Percentiles rank a stretch among this genome's conserved stretches.
These are phyloP conservation scores for Coniosporium tulheliwenetii DNA, from an alignment of 2,329 filamentous ascomycete species.

Conservation along the genomic window DNA sequence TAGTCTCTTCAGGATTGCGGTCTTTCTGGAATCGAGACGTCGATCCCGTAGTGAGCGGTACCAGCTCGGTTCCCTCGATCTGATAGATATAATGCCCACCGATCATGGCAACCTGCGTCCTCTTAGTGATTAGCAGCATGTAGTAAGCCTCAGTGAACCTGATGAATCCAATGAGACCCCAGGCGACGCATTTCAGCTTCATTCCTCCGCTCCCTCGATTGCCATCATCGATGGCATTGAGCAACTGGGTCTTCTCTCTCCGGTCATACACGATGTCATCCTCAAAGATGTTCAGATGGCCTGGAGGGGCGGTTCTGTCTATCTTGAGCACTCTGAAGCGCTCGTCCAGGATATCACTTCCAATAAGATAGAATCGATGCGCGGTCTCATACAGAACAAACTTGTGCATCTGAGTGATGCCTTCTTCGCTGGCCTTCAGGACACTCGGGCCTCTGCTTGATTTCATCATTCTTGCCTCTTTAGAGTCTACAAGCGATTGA, in stretches of 20 bases:
- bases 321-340: constrained; percentile 89
- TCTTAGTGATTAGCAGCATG: constrained; percentile 92
- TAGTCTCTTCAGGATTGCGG: constrained; percentile 72
- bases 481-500: too few relatives aligned
- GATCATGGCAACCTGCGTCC: constrained; percentile 89
- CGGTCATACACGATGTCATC: constrained; percentile 92
- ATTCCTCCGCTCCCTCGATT: constrained; percentile 84
- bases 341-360: constrained; percentile 76
- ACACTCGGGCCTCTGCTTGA: neutral
- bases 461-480: too few relatives aligned
- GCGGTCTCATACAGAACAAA: constrained; percentile 97
- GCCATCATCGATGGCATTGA: constrained; percentile 88
- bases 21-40: constrained; percentile 59
- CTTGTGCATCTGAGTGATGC: constrained; percentile 60
- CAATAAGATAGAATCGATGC: constrained; percentile 84
- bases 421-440: constrained; percentile 24
- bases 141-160: constrained; percentile 92
- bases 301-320: constrained; percentile 69
- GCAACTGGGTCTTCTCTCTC: constrained; percentile 80
- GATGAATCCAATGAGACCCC: constrained; percentile 91
- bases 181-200: constrained; percentile 76
- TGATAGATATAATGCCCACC: constrained; percentile 94
- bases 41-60: constrained; percentile 63
- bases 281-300: constrained; percentile 70
- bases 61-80: constrained; percentile 81